phyloP scores from a whole-genome alignment of 2,329 filamentous ascomycete genomes.

The Alternaria hordeiaustralica region DNA sequence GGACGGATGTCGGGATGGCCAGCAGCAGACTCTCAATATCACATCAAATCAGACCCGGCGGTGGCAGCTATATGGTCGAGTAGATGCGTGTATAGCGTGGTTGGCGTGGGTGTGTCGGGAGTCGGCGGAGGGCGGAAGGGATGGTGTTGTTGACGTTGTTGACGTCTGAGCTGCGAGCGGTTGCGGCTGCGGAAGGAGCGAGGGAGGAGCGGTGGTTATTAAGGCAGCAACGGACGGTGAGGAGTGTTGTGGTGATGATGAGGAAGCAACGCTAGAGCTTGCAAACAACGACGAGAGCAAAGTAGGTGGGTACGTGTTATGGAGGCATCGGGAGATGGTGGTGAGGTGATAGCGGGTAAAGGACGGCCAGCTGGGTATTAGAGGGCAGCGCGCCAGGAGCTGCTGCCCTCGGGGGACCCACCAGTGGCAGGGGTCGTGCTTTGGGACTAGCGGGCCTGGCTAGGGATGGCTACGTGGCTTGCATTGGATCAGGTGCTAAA shows the following conservation, averaged over 20 bases:
- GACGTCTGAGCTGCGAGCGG: constrained; percentile 25
- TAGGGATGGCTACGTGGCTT: constrained; percentile 12
- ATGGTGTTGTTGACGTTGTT: constrained; percentile 21
- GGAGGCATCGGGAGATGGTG: constrained; percentile 37
- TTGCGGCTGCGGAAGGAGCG: constrained; percentile 38
- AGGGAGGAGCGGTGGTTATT: constrained; percentile 35
- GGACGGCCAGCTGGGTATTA: constrained; percentile 25
- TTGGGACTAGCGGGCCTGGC: background rate
- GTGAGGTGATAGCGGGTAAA: constrained; percentile 32
- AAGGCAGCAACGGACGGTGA: constrained; percentile 19
- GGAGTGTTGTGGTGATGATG: background rate
- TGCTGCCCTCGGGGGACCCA: constrained; percentile 11
- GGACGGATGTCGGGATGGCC: constrained; percentile 32
- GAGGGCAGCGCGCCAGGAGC: constrained; percentile 14
- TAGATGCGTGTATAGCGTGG: constrained; percentile 40
- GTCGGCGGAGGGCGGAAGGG: constrained; percentile 18
- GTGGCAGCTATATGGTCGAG: constrained; percentile 37
- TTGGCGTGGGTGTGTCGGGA: constrained; percentile 21
- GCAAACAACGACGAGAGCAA: constrained; percentile 33
- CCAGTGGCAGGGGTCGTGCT: constrained; percentile 11
- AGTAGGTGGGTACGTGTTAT: constrained; percentile 33
- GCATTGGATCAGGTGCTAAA: constrained; percentile 15
- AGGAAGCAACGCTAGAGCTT: constrained; percentile 34
- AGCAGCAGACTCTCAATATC: constrained; percentile 32
- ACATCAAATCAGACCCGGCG: constrained; percentile 44